Evolutionary conservation across 2,329 filamentous ascomycete species (phyloP), one percentile per base, ranked within the genome.

Genomic region (Myrmaecium sp.): DNA sequence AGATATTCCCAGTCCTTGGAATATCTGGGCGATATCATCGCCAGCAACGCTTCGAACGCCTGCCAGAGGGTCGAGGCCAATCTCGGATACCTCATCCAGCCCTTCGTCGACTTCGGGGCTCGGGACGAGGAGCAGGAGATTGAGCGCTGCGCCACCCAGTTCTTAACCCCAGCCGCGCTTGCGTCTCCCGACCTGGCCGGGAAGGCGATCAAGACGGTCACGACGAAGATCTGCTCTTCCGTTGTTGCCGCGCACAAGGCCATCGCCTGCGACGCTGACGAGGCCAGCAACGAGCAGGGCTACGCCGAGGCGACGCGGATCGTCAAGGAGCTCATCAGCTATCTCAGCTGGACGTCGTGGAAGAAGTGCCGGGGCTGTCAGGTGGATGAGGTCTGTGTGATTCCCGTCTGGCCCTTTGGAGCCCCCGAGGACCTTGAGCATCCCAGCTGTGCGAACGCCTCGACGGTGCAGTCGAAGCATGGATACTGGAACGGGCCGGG

Each of bases 391-490:
- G 44, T 71, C 3, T 69, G 69, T 33, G 59, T 67, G 23, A 52
- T 74, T n/a, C 68, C 69, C 2, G 71, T 75, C 39, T 76, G 69
- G 69, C 71, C 70, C 0, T 52, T 60, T 41, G 70, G 70, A 0
- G 54, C 47, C 0, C 39, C 49, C 0, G 55, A 66, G 14, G 69
- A 75, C 38, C 65, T 70, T 36, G 56, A 53, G 17, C 41, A 49
- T 21, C 65, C 66, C 5, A n/a, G n/a, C n/a, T n/a, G n/a, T n/a
- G n/a, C n/a, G n/a, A n/a, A n/a, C n/a, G n/a, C n/a, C n/a, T n/a
- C n/a, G n/a, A n/a, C n/a, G n/a, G n/a, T n/a, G n/a, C n/a, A n/a
- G n/a, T n/a, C n/a, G n/a, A n/a, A n/a, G n/a, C n/a, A n/a, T n/a
- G n/a, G n/a, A n/a, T n/a, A n/a, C n/a, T n/a, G n/a, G n/a, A n/a